Evolutionary conservation across 352 stramenopile species (phyloP).

Genomic region (Globisporangium barbulae): DNA sequence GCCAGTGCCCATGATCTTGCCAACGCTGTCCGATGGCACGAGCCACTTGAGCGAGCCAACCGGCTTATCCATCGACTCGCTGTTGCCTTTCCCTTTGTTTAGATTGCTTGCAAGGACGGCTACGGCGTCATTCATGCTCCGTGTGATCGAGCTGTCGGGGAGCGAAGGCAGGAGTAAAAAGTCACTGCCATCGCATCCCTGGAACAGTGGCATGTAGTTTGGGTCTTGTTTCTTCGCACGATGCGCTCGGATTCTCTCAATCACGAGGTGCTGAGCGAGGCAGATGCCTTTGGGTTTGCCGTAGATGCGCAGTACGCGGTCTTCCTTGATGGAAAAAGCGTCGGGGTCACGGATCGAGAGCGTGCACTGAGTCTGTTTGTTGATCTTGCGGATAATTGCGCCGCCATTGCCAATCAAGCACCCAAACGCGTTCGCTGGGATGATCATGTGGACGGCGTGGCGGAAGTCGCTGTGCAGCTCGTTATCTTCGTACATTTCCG

Average conservation of each 20-base stretch:
- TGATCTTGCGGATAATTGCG: constrained; percentile 46
- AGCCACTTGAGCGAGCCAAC: constrained; percentile 41
- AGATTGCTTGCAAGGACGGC: neutral
- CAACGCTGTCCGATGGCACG: constrained; percentile 39
- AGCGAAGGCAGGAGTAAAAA: constrained; percentile 24
- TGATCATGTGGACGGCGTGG: constrained; percentile 64
- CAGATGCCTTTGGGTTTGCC: constrained; percentile 57
- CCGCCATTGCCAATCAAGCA: constrained; percentile 53
- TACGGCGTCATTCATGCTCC: constrained; percentile 33
- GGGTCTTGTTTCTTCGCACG: constrained; percentile 41
- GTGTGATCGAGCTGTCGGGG: constrained; percentile 36
- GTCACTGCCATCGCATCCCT: constrained; percentile 16
- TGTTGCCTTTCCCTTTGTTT: constrained; percentile 8
- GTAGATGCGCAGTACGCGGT: constrained; percentile 56
- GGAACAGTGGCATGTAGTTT: constrained; percentile 44
- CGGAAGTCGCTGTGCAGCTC: constrained; percentile 53
- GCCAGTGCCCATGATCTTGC: constrained; percentile 59
- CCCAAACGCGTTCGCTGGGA: constrained; percentile 43
- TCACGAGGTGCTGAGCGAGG: constrained; percentile 55
- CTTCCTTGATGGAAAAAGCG: constrained; percentile 42
- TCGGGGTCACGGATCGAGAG: constrained; percentile 42
- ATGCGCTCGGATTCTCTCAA: constrained; percentile 51
- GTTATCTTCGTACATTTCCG: constrained; percentile 52
- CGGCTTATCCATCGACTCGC: neutral
- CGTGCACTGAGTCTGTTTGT: constrained; percentile 40